phyloP scores from a whole-genome alignment of 768 basidiomycete species.

The Lyophyllum decastes region DNA sequence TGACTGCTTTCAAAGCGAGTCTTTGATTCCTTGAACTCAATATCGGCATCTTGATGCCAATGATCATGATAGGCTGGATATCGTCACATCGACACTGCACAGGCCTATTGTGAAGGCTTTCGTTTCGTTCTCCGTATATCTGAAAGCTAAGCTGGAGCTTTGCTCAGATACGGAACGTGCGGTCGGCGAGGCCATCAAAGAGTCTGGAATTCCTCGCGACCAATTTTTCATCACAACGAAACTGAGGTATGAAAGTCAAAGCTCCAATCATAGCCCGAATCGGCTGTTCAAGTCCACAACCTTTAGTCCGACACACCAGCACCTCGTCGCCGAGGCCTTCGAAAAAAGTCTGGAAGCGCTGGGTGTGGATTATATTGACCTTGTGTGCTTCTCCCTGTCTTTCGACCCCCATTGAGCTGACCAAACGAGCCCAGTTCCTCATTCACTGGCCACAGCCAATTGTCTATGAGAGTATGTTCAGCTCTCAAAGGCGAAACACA shows the following conservation, averaged over 20 bases:
- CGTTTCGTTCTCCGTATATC: not conserved
- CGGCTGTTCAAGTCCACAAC: not conserved
- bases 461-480: slow-evolving; percentile 27
- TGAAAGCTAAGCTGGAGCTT: not conserved
- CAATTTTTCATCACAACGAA: slow-evolving; percentile 55
- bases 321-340: slow-evolving; percentile 39
- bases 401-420: not conserved
- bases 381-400: slow-evolving; percentile 25
- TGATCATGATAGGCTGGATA: slow-evolving; percentile 36
- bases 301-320: slow-evolving; percentile 23
- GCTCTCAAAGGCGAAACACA: not conserved
- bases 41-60: too few species aligned
- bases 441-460: slow-evolving; percentile 51
- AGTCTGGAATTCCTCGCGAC: slow-evolving; percentile 33
- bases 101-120: slow-evolving; percentile 27
- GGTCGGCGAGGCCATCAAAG: slow-evolving; percentile 28
- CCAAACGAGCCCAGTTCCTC: slow-evolving; percentile 37
- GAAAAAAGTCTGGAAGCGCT: slow-evolving; percentile 41
- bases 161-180: slow-evolving; percentile 36
- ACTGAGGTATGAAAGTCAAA: slow-evolving; percentile 35
- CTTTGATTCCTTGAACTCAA: too few species aligned
- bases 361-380: slow-evolving; percentile 48
- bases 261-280: too few species aligned
- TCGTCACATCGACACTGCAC: slow-evolving; percentile 44
- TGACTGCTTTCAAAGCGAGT: slow-evolving; percentile 36